phyloP scores from a whole-genome alignment of 768 basidiomycete genomes.

The Calocera cornea region DNA sequence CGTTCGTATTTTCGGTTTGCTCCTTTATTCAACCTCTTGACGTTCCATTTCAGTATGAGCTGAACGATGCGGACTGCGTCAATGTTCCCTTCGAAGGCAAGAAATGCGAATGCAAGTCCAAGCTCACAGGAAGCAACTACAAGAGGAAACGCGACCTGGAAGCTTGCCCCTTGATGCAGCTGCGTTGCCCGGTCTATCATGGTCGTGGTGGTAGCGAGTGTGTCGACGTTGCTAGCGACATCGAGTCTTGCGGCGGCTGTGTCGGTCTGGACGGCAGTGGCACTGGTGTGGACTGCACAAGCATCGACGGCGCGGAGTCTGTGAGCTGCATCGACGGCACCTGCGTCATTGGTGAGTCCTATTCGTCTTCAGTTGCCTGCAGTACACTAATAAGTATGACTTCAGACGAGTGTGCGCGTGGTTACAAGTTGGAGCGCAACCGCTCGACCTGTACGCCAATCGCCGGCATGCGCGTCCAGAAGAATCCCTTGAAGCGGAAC shows the following conservation, averaged over 20 bases:
- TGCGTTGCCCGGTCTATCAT: background rate
- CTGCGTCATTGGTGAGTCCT: background rate
- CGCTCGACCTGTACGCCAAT: background rate
- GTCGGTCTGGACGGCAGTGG: slow-evolving; percentile 8
- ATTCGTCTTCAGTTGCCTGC: background rate
- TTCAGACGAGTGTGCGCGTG: background rate
- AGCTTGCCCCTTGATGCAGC: background rate
- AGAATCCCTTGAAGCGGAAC: background rate
- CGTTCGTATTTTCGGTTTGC: background rate
- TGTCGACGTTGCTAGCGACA: slow-evolving; percentile 15
- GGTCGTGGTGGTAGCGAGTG: slow-evolving; percentile 16
- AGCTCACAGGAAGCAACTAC: background rate
- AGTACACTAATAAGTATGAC: no score
- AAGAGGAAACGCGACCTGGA: background rate
- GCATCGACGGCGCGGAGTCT: background rate
- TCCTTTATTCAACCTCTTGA: background rate
- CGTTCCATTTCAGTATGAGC: background rate
- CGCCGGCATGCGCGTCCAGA: background rate
- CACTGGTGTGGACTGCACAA: background rate
- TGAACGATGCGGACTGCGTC: background rate
- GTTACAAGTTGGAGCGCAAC: background rate
- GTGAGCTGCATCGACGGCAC: background rate
- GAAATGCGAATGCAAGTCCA: background rate
- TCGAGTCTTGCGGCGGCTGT: slow-evolving; percentile 23
- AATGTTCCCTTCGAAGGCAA: background rate